Evolutionary conservation across 148 eudicot species (phyloP), one percentile per base, ranked within the genome.

Genomic region (Persicaria tinctoria): DNA sequence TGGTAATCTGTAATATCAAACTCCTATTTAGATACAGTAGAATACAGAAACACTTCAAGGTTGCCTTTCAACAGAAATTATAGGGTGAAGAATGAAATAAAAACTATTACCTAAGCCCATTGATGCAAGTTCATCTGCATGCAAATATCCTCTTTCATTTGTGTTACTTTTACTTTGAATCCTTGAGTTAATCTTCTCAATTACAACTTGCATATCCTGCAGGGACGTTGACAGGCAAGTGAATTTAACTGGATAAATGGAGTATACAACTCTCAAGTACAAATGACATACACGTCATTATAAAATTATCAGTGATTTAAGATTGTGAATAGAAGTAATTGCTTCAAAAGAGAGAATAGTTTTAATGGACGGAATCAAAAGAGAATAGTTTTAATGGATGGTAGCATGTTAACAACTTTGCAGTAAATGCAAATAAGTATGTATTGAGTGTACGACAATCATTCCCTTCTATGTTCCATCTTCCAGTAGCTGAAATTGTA

Each of bases 121-220:
- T 49, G 83, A 83, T 71, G 85, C 86, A 64, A 87, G 83, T 80
- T 93, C 97, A 54, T 87, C 85, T 16, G 91, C 91, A 60, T 78
- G 85, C 78, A 93, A 90, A 74, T 76, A 82, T 72, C 66, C 79
- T 76, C 72, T 77, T 44, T 79, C 78, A 49, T 75, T 70, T 48
- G 73, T 51, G 60, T 62, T 82, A 59, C 63, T 84, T 66, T 77
- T 80, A 49, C 75, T 76, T 68, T 46, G 74, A 14, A 90, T 76
- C 76, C 69, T 79, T 54, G 86, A 79, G 77, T 93, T 93, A 64
- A 93, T 82, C 81, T 86, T 93, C 74, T 87, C 96, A 76, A 86
- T 87, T 54, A 91, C 96, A 79, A 75, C 79, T 48, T 83, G 86
- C 47, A 93, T 78, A 84, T 90, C 91, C 96, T 93, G 77, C 74